Conservation (phyloP, 306 rosid genomes). For the Neltuma alba region DNA sequence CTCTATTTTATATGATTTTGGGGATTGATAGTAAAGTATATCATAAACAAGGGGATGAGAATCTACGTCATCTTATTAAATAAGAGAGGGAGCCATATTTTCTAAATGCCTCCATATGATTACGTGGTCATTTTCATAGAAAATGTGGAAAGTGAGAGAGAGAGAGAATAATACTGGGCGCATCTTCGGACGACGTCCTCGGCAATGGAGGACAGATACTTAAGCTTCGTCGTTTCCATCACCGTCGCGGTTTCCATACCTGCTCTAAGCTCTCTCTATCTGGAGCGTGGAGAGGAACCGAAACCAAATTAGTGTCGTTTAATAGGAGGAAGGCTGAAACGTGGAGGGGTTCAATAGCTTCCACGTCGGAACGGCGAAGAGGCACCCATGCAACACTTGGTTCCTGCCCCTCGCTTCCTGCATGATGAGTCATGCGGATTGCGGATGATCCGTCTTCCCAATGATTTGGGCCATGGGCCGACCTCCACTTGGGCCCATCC, state of each 20-base stretch:
- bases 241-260: constrained; percentile 28
- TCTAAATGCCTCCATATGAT: background rate
- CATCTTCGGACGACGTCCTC: constrained; percentile 47
- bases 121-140: background rate
- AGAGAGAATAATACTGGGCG: constrained; percentile 41
- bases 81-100: background rate
- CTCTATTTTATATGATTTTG: background rate
- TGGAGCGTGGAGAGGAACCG: constrained; percentile 11
- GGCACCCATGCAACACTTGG: constrained; percentile 49
- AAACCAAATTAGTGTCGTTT: background rate
- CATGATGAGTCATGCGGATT: background rate
- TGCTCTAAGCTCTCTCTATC: constrained; percentile 24
- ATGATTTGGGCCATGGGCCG: background rate
- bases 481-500: background rate
- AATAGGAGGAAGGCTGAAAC: constrained; percentile 31
- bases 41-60: background rate
- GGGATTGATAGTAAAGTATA: background rate
- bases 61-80: background rate
- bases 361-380: constrained; percentile 48
- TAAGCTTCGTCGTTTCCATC: constrained; percentile 49
- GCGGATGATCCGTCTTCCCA: background rate
- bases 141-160: background rate
- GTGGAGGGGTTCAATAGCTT: constrained; percentile 13
- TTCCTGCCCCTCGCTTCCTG: background rate
- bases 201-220: constrained; percentile 52